Conservation (phyloP, 805 yeast genomes). For the Blastobotrys mokoenaii region DNA sequence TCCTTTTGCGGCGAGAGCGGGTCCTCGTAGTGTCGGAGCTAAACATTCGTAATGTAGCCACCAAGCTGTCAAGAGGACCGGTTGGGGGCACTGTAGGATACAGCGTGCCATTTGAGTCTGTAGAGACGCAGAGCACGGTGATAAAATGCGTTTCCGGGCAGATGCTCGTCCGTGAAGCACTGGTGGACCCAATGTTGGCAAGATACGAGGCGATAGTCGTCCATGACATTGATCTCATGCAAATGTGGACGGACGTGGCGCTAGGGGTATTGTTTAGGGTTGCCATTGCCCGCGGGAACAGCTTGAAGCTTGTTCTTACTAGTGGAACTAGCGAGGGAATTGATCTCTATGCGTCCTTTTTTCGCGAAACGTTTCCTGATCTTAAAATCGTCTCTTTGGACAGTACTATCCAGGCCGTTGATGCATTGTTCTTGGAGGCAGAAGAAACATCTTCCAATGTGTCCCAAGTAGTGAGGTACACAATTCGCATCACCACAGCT, state of each 20-base stretch:
- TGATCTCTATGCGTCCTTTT: neutral
- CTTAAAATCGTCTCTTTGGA: neutral
- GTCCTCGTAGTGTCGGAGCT: neutral
- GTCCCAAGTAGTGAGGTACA: too few species aligned
- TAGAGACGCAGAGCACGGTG: neutral
- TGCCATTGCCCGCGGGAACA: slow-evolving; percentile 46
- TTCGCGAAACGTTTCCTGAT: neutral
- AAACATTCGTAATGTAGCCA: neutral
- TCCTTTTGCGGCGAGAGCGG: neutral
- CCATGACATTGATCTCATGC: slow-evolving; percentile 83
- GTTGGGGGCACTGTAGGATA: slow-evolving; percentile 41
- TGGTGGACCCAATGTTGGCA: slow-evolving; percentile 50
- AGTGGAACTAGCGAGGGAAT: neutral
- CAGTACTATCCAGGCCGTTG: neutral
- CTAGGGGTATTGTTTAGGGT: slow-evolving; percentile 59
- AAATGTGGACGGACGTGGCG: slow-evolving; percentile 65
- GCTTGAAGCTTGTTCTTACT: slow-evolving; percentile 28
- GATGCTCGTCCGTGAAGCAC: slow-evolving; percentile 58
- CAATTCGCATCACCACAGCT: too few species aligned
- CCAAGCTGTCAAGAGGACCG: neutral
- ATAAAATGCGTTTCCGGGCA: slow-evolving; percentile 56
- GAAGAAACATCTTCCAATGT: too few species aligned
- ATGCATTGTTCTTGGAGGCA: neutral
- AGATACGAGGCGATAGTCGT: slow-evolving; percentile 64
- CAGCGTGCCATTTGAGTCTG: slow-evolving; percentile 67